Evolutionary conservation across 208 protist genomes (phyloP), one percentile per base, ranked within the genome.

Genomic region (Crithidia brevicula): DNA sequence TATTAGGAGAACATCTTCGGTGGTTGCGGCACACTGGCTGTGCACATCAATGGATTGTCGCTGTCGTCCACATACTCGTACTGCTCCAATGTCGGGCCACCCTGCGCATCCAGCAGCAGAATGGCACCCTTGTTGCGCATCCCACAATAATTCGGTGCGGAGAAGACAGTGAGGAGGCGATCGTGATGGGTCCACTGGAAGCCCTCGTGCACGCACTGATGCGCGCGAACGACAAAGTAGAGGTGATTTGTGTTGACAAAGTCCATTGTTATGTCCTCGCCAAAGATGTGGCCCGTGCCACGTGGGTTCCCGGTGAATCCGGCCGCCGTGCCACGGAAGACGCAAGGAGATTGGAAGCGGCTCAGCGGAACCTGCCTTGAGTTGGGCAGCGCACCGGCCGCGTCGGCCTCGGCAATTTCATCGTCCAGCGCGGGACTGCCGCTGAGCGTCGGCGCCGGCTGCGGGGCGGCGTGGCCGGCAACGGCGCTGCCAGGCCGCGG

Each of bases 101-200:
- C 84, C 9, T 65, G 20, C 2, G 40, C 58, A 56, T 93, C 81
- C 4, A 96, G 54, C 56, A 92, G 76, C 27, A 95, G 72, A 34
- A 99, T 97, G 2, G 98, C 98, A 2, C 98, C 99, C 20, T 98
- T 98, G 78, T 99, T 99, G 57, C 99, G 98, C 75, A 99, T 97
- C 57, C 98, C 98, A 75, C 98, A 99, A 86, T 99, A 99, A 82
- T 99, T 99, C 15, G 99, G 97, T 0, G 99, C 99, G 0, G 97
- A 99, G 83, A 99, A 99, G 8, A 99, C 61, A 1, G 99, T 99
- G 36, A 99, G 96, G 54, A 99, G 85, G 66, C 98, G 92, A 22
- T 97, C 72, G 46, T 99, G 94, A 31, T 99, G 98, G 33, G 98
- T 98, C 86, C 99, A 99, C 79, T 99, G 97, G 77, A 99, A 99